Conservation (phyloP, 108 stramenopile genomes). For the Cyclotella baltica region DNA sequence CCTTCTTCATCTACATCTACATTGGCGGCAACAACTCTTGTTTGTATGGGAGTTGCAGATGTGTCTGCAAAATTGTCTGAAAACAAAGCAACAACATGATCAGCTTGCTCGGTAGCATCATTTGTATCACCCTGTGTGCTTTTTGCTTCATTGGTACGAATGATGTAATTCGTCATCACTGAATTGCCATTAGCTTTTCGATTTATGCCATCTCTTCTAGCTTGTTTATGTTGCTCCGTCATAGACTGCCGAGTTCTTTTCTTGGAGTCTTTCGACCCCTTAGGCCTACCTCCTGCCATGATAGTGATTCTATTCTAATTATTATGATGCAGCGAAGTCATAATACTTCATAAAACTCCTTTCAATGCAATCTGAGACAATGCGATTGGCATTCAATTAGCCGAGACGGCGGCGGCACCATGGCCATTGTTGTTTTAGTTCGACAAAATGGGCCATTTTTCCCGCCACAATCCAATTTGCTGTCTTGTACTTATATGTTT, state of each 20-base stretch:
- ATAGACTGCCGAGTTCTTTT: not conserved
- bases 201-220: not conserved
- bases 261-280: not conserved
- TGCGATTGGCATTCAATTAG: too few species aligned
- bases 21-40: not conserved
- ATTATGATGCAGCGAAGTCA: too few species aligned
- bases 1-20: not conserved
- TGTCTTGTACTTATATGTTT: too few species aligned
- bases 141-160: not conserved
- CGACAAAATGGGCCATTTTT: too few species aligned
- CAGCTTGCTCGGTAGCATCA: not conserved
- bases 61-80: not conserved
- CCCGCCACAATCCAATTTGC: too few species aligned
- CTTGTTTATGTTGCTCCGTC: not conserved
- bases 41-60: not conserved
- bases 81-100: not conserved
- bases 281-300: not conserved
- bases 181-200: not conserved
- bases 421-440: too few species aligned
- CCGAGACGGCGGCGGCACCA: too few species aligned
- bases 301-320: not conserved
- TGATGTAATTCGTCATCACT: not conserved
- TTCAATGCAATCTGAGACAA: too few species aligned
- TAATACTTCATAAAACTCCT: too few species aligned
- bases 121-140: not conserved